Evolutionary conservation across 768 basidiomycete genomes (phyloP), one percentile per base, ranked within the genome.

Genomic region (Tylopilus cervinicoccineus): DNA sequence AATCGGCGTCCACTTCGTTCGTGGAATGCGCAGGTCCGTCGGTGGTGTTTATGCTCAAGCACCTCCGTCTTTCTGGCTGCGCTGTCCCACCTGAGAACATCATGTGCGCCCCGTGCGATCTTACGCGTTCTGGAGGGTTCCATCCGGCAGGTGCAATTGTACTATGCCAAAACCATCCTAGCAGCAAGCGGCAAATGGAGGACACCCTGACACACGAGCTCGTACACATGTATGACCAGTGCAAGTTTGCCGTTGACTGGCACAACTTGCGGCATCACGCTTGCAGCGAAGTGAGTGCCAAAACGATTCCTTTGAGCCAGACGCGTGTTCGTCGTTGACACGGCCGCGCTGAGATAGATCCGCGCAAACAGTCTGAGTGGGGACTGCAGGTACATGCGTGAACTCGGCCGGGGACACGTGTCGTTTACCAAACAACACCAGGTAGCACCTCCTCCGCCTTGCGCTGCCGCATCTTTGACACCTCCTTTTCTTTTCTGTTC

Each of bases 241-340:
- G 90, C 69, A 83, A 83, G 67, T 98, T 98, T 72, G 89, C 92
- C 52, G 88, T 96, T 1, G 83, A 96, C 65, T 96, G 91, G 93
- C 69, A 67, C 39, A 88, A 98, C 68, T 63, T 98, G 47, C 72
- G 92, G 49, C 93, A 96, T 72, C 93, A 96, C 64, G 96, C 95
- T 3, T 99, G 96, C 66, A 93, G 88, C 61, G 95, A 98, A 81
- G 95, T 95, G 55, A 59, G 83, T 71, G 22, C 37, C 8, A 12
- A 27, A 23, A 37, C 3, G 6, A 42, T 28, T 38, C n/a, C n/a
- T n/a, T 38, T 13, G 6, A 0, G 13, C 16, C 24, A 11, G 1
- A 26, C n/a, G 10, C 20, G 16, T 13, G 16, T 28, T 34, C 16
- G 22, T 19, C 37, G 24, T 28, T 46, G 45, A 45, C 37, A 12